Conservation (phyloP, 2,329 filamentous ascomycete genomes). For the Pseudocercospora macadamiae region DNA sequence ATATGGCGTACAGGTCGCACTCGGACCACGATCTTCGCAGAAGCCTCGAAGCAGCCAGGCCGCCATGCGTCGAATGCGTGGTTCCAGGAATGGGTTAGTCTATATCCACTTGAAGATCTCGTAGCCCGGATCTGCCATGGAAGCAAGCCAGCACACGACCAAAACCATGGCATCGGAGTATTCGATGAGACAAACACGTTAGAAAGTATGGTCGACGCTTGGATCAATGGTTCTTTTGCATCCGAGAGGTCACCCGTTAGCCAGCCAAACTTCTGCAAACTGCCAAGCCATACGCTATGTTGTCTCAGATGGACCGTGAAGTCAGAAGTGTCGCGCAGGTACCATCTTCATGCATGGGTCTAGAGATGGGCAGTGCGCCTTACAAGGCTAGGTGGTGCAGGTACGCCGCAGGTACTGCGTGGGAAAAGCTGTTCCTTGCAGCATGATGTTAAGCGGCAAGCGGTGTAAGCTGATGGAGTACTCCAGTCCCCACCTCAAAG, state of each 20-base stretch:
- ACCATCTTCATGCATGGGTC: neutral
- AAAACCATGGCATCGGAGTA: neutral
- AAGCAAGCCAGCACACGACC: neutral
- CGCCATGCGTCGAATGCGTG: neutral
- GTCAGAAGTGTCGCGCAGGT: neutral
- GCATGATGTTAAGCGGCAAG: neutral
- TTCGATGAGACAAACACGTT: neutral
- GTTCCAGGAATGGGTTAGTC: neutral
- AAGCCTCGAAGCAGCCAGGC: neutral
- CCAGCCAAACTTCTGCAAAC: neutral
- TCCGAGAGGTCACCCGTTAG: neutral
- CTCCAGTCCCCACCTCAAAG: no score
- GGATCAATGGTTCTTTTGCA: neutral
- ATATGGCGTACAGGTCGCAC: slow-evolving; percentile 3
- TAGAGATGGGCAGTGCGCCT: no score
- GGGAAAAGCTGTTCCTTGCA: neutral
- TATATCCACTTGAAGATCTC: neutral
- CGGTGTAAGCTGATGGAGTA: no score
- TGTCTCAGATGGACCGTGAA: neutral
- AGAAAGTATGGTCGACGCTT: neutral
- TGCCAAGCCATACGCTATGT: no score
- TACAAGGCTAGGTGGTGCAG: neutral
- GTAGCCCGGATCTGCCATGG: neutral
- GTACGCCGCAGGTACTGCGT: neutral
- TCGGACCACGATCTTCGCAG: neutral